A percentile compares a stretch with the other conserved stretches of the same genome.
Conservation (phyloP, 129 eudicot species). For the Flaveria brownii region DNA sequence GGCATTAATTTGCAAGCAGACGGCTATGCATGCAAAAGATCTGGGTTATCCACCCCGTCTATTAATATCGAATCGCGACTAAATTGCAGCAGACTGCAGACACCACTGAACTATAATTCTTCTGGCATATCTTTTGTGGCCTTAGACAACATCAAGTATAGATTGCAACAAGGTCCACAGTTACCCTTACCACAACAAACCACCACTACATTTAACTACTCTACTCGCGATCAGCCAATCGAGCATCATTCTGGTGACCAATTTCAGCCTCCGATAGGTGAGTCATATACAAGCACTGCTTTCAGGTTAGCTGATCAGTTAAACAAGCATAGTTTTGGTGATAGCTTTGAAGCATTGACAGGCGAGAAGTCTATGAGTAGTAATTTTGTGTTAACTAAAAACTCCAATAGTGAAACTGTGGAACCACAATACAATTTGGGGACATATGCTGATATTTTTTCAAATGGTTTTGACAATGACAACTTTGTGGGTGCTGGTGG, state of each 20-base stretch:
- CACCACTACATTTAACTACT: neutral
- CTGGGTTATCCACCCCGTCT: neutral
- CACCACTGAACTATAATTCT: neutral
- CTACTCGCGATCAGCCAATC: neutral
- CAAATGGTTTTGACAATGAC: neutral
- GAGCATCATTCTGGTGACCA: neutral
- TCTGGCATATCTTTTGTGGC: constrained; percentile 9
- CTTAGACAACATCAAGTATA: constrained; percentile 3
- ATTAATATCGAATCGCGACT: neutral
- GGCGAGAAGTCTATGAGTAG: neutral
- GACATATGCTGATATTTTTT: neutral
- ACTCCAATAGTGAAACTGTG: neutral
- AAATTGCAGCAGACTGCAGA: neutral
- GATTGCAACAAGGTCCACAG: neutral
- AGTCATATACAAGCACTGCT: neutral
- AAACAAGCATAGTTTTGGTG: neutral
- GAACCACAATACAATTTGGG: neutral
- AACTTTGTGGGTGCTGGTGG: neutral
- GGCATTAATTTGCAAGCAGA: neutral
- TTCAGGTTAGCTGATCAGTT: neutral
- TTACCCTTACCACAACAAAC: constrained; percentile 2
- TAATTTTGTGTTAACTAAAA: neutral
- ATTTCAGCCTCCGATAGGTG: neutral
- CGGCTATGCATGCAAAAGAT: neutral
- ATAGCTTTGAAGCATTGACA: neutral